Base-by-base conservation (phyloP, 768 basidiomycete genomes). In the Clitopilus hobsonii region DNA sequence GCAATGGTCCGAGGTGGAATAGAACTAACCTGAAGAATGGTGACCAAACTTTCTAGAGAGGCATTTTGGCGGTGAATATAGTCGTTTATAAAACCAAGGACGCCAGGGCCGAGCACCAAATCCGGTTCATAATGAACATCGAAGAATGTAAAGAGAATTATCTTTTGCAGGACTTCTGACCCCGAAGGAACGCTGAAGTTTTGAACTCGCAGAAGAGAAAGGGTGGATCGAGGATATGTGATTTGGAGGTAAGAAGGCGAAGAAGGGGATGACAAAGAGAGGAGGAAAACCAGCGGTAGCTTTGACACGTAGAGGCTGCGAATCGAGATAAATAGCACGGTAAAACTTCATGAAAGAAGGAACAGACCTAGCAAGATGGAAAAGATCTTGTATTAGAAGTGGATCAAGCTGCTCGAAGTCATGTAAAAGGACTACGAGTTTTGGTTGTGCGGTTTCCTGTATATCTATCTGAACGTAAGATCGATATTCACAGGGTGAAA, bases 361-460 rank as follows among this genome's bases (percentile, higher is more conserved):
- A 11, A 49, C 65, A 26, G 57, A 85, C 89, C 86, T 88, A 73
- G 80, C 88, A 29, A 91, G 84, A 52, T 86, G 78, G 38, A 90
- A 81, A 16, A 90, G 61, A 60, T 91, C 88, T 61, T 86, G 82
- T 49, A 91, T 66, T 2, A 91, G 75, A 1, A 58, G 53, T 0
- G 80, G 69, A 54, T 89, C 87, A 49, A 88, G 81, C 62, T 84
- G 81, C 61, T 91, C 89, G 58, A 92, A 89, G 54, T 88, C 85
- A 54, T 89, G 87, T 20, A 91, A 61, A 11, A 91, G 62, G 7
- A 88, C 71, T 22, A 85, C 74, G 2, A 91, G 75, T 30, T 75
- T 69, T 8, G 63, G 77, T 10, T 58, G 55, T 22, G 54, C 23
- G 22, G 54, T 57, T 52, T 53, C 51, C 27, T 52, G 54, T n/a